A percentile compares a stretch with the other conserved stretches of the same genome.
Evolutionary conservation across 257 asterid genomes (phyloP).

Genomic region (Nicotiana obtusifolia): DNA sequence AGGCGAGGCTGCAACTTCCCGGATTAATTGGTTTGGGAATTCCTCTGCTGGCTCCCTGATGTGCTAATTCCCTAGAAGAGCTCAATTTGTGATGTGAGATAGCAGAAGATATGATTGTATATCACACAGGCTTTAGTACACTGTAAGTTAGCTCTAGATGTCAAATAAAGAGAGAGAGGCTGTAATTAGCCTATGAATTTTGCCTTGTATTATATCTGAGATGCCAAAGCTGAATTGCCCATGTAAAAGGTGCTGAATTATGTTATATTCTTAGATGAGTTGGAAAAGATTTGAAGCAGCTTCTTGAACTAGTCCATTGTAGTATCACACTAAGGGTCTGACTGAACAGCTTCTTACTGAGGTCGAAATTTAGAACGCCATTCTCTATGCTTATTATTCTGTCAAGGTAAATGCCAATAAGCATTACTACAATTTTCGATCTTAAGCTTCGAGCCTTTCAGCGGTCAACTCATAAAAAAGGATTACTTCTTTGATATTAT

Average conservation of each 20-base stretch:
- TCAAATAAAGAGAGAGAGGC: background rate
- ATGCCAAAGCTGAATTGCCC: background rate
- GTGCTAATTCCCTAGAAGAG: background rate
- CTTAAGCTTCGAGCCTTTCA: too few relatives aligned
- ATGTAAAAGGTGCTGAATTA: background rate
- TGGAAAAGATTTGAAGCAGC: background rate
- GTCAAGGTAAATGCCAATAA: too few relatives aligned
- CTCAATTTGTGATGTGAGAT: background rate
- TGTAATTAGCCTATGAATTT: conserved; percentile 3
- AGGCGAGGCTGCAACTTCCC: background rate
- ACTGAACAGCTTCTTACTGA: too few relatives aligned
- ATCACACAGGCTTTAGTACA: background rate
- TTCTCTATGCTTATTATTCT: background rate
- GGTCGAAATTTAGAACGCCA: background rate
- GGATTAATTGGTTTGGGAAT: background rate
- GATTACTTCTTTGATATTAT: background rate
- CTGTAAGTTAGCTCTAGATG: background rate
- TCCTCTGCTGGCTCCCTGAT: background rate
- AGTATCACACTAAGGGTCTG: background rate
- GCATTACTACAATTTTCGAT: too few relatives aligned
- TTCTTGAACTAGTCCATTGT: background rate
- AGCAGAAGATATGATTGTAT: background rate
- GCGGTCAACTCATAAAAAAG: background rate
- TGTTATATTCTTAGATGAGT: background rate
- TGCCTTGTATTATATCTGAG: background rate